Evolutionary conservation across 352 stramenopile genomes (phyloP).

Genomic region (Albugo candida): DNA sequence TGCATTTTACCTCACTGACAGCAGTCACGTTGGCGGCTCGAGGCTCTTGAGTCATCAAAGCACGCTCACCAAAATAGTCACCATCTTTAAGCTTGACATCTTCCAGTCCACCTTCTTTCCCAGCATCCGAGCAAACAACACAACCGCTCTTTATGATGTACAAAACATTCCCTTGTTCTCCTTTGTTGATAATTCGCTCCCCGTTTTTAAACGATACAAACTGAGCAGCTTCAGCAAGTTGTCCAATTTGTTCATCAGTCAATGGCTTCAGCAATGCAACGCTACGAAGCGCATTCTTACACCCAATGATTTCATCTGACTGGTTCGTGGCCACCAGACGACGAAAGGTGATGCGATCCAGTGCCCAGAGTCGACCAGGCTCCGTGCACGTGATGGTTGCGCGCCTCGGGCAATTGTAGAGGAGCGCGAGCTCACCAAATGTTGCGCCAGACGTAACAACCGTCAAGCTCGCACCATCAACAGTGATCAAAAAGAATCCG

Average conservation of each 20-base stretch:
- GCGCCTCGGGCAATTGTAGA: slow-evolving; percentile 91
- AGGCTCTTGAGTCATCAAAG: slow-evolving; percentile 79
- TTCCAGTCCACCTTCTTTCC: slow-evolving; percentile 19
- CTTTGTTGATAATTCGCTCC: slow-evolving; percentile 71
- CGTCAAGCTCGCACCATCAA: slow-evolving; percentile 63
- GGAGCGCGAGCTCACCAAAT: slow-evolving; percentile 89
- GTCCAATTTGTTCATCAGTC: slow-evolving; percentile 33
- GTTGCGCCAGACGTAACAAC: slow-evolving; percentile 51
- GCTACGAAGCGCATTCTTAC: slow-evolving; percentile 42
- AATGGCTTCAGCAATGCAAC: slow-evolving; percentile 27
- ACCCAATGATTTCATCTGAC: slow-evolving; percentile 35
- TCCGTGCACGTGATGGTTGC: slow-evolving; percentile 58
- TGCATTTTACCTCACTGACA: slow-evolving; percentile 33
- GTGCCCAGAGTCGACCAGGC: slow-evolving; percentile 47
- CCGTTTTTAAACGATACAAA: slow-evolving; percentile 42
- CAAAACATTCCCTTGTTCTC: slow-evolving; percentile 53
- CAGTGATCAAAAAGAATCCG: slow-evolving; percentile 74
- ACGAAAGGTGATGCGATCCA: slow-evolving; percentile 74
- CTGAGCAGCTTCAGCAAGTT: slow-evolving; percentile 40
- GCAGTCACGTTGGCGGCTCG: slow-evolving; percentile 78
- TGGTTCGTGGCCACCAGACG: slow-evolving; percentile 66
- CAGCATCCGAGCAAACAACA: slow-evolving; percentile 36
- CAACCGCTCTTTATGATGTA: slow-evolving; percentile 70
- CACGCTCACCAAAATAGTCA: slow-evolving; percentile 87
- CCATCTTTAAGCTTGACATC: slow-evolving; percentile 27